Base-by-base conservation (phyloP, 164 flowering plant genomes). In the Pachysandra terminalis region DNA sequence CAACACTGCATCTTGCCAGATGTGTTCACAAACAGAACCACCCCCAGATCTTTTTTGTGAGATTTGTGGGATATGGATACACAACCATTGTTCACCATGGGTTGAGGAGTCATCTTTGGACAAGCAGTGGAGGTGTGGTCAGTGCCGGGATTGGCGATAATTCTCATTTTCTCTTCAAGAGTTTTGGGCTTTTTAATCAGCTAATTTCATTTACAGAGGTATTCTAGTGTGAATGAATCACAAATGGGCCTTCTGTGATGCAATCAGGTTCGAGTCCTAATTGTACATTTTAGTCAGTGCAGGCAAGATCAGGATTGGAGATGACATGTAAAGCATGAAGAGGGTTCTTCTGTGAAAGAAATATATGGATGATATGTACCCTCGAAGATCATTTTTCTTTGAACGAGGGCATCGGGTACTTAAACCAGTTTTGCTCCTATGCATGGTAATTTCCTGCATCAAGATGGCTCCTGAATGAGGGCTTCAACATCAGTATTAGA, bases 31-130 rank as follows among this genome's bases (percentile, higher is more conserved):
- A 1, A 37, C 68, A 2, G 87, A 82, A 4, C 93, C 96, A 15
- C 66, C 63, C 7, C 91, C 97, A 35, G 90, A 88, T 67, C 86
- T 84, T 61, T 75, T 17, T 26, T 96, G 99, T 64, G 77, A 82
- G 48, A 67, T 35, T 14, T 96, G 99, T 79, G 83, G 82, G 27
- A 22, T 87, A 51, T 69, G 67, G 61, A 81, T 88, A 19, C 99
- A 96, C 66, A 73, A 77, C 35, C 79, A 76, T 63, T 96, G 99
- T 74, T 87, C 94, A 10, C 95, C 93, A 1, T 88, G 92, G 96
- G 80, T 26, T 56, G 93, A 85, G 66, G 28, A 64, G 0, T 45
- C 68, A 13, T 35, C 74, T 48, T 40, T 14, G 51, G 82, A 74
- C 35, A 79, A 68, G 3, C 58, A 71, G 37, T 96, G 99, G 99